Evolutionary conservation across 345 rosid genomes (phyloP), one percentile per base, ranked within the genome.

Genomic region (Mangifera indica): DNA sequence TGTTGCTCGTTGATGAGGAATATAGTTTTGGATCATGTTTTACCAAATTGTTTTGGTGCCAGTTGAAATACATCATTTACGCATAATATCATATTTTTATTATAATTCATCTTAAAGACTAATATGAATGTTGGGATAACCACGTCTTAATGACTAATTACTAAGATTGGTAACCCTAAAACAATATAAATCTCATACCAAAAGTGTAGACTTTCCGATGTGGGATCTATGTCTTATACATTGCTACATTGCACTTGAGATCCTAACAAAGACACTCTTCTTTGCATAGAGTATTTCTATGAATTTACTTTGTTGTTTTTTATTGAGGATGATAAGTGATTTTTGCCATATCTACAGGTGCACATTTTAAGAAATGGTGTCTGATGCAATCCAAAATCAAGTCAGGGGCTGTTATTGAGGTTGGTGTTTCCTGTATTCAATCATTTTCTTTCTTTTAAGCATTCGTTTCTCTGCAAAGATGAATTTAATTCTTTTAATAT

Each of bases 281-380:
- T 29, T 3, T 29, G 2, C 32, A 29, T 3, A 1, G 3, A 29
- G 32, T 29, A 29, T 29, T 29, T 29, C 6, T 25, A 46, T 46
- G 26, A 13, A 26, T 24, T 17, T 37, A 37, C 42, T 1, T 37
- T 15, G 12, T 66, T 49, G 21, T 11, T 7, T 29, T 29, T 21
- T 26, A 5, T 48, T 26, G 24, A 5, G 42, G 64, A 56, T 9
- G 25, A 70, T 21, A 45, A 15, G 18, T 8, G 14, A 52, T 44
- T 17, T 60, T 37, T 7, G 34, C 61, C 0, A 52, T 46, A 12
- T 60, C 3, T 62, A 72, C 82, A 94, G 98, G 98, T 84, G 97
- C 91, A 37, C 98, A 94, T 84, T 89, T 94, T 71, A 94, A 92
- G 87, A 94, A 94, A 81, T 94, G 98, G 98, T 94, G 97, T 69